Base-by-base conservation (phyloP, 495 filamentous ascomycete genomes). In the Penicillium angulare region DNA sequence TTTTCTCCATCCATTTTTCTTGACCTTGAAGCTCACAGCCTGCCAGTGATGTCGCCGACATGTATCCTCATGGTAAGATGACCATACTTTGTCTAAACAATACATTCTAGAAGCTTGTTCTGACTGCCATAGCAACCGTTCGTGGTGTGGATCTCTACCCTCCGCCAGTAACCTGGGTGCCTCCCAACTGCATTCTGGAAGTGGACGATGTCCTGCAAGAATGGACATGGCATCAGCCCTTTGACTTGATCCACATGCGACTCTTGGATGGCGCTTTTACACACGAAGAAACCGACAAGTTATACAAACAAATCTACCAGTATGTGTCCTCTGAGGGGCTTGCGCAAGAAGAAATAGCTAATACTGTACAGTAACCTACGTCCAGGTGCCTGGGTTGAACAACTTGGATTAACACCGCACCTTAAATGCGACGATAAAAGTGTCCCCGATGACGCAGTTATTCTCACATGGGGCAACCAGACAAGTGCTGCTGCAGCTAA, bases 241-340 rank as follows among this genome's bases (percentile, higher is more conserved):
- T 46, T 17, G 43, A 46, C 17, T n/a, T 46, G 7, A 46, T 46
- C 15, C 27, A 46, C 17, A 33, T 46, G 29, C 26, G 66, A 60
- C 54, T 29, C 53, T 20, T 32, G 17, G 12, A n/a, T 15, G 16
- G 23, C 21, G 13, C 27, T 16, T 41, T 21, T 16, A 6, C 29
- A 1, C 20, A 22, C 7, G 29, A 7, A 1, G 43, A 34, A 32
- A 33, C 26, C 26, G 17, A 29, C 12, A 32, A 46, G 22, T 7
- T 46, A 7, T 46, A 46, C 27, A 32, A 46, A 21, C 43, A 46
- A 21, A 33, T 26, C 29, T 46, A 46, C 16, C 16, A 46, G 27
- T 31, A 31, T 10, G 43, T n/a, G 4, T 40, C 24, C n/a, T 15
- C 20, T 16, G 6, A 6, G 5, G n/a, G 12, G 16, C 0, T 17